A percentile compares a stretch with the other conserved stretches of the same genome.
Evolutionary conservation across 73 alveolate species (phyloP).

Genomic region (Paramecium biaurelia): DNA sequence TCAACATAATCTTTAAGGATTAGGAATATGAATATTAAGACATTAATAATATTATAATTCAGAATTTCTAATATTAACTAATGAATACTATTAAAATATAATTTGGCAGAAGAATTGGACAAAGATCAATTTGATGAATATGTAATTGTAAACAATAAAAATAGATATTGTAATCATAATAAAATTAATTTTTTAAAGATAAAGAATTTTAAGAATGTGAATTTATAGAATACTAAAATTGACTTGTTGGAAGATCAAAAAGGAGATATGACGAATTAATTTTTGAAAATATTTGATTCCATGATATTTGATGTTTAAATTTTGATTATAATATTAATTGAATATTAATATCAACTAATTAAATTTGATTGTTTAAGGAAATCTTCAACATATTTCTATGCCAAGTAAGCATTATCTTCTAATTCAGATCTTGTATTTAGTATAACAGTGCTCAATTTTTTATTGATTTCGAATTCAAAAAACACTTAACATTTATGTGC

Average conservation of each 20-base stretch:
- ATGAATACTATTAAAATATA: neutral
- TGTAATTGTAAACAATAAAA: too few relatives aligned
- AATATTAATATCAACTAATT: neutral
- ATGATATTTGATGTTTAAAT: neutral
- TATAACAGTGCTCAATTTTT: neutral
- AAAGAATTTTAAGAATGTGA: too few relatives aligned
- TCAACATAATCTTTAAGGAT: constrained; percentile 31
- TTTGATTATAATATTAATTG: neutral
- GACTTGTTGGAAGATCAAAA: too few relatives aligned
- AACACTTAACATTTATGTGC: neutral
- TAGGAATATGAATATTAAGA: neutral
- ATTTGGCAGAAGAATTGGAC: neutral
- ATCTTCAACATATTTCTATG: constrained; percentile 28
- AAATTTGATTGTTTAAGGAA: neutral
- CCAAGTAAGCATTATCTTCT: constrained; percentile 21
- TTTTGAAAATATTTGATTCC: too few relatives aligned
- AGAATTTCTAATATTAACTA: neutral
- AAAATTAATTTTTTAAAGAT: too few relatives aligned
- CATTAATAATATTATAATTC: neutral
- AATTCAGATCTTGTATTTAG: constrained; percentile 4
- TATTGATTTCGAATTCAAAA: constrained; percentile 37
- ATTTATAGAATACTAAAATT: too few relatives aligned
- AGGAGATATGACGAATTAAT: too few relatives aligned
- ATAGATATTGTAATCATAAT: too few relatives aligned
- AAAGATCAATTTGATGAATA: too few relatives aligned